These are phyloP conservation scores for Jasminum sambac DNA, from an alignment of 257 asterid genomes.

Conservation along the genomic window DNA sequence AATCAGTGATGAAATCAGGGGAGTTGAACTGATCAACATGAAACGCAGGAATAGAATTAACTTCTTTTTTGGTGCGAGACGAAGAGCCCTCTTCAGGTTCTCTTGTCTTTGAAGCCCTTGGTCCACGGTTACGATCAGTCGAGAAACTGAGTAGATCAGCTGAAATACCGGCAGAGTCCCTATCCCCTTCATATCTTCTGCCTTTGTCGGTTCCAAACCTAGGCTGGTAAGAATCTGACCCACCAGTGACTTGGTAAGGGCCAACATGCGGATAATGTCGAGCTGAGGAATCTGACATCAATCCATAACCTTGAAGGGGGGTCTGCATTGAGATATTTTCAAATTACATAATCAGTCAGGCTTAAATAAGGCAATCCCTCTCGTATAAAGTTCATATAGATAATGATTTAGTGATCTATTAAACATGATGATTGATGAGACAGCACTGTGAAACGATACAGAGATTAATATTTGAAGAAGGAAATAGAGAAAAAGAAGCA, in stretches of 20 bases:
- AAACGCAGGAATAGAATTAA: conserved; percentile 52
- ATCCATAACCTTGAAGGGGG: conserved; percentile 72
- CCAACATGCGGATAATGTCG: conserved; percentile 60
- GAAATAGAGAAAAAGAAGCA: neutral
- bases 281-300: conserved; percentile 55
- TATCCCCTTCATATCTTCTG: conserved; percentile 84
- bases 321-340: conserved; percentile 49
- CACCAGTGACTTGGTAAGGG: conserved; percentile 61
- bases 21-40: conserved; percentile 57
- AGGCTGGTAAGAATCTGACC: conserved; percentile 53
- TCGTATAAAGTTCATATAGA: too few species aligned
- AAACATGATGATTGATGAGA: neutral
- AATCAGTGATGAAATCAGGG: conserved; percentile 67
- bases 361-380: neutral
- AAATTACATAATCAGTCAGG: conserved; percentile 10
- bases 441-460: too few species aligned
- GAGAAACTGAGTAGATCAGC: conserved; percentile 59
- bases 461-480: neutral
- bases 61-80: conserved; percentile 47
- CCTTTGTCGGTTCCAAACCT: conserved; percentile 57
- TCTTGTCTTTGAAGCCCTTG: conserved; percentile 85
- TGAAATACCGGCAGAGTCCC: conserved; percentile 48
- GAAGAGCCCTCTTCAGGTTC: conserved; percentile 63
- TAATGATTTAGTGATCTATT: too few species aligned
- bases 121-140: conserved; percentile 89